phyloP scores from a whole-genome alignment of 2,329 filamentous ascomycete species.

The Sclerotinia borealis region DNA sequence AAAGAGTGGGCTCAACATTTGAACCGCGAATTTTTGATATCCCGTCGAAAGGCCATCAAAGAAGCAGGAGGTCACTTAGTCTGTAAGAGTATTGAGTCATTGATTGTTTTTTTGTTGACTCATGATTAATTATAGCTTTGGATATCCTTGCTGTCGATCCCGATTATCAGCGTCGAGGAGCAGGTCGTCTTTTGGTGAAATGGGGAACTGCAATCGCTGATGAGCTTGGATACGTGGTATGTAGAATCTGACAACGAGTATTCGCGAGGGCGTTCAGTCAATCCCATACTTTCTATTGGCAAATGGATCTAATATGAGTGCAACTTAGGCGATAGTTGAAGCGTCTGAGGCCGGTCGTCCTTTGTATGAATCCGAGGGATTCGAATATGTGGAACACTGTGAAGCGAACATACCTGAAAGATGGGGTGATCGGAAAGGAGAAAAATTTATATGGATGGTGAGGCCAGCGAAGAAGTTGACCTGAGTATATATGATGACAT shows the following conservation, averaged over 20 bases:
- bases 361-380: conserved; percentile 7
- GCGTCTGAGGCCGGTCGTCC: neutral
- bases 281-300: neutral
- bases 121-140: neutral
- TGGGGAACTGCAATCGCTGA: conserved; percentile 5
- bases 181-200: conserved; percentile 1
- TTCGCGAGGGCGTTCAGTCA: neutral
- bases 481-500: neutral
- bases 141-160: conserved; percentile 7
- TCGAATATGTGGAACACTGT: neutral
- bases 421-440: neutral
- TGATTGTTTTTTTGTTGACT: neutral
- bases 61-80: conserved; percentile 1
- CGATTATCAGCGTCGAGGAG: neutral
- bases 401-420: neutral
- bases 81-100: neutral
- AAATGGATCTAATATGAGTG: neutral
- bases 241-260: neutral
- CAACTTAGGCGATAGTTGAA: conserved; percentile 4
- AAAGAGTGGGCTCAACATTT: conserved; percentile 7
- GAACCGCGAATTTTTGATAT: neutral
- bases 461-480: conserved; percentile 1
- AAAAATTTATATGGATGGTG: neutral
- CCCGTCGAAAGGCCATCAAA: neutral
- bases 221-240: conserved; percentile 6